Base-by-base conservation (phyloP, 2,329 filamentous ascomycete genomes). In the Mycosphaerella sp. region DNA sequence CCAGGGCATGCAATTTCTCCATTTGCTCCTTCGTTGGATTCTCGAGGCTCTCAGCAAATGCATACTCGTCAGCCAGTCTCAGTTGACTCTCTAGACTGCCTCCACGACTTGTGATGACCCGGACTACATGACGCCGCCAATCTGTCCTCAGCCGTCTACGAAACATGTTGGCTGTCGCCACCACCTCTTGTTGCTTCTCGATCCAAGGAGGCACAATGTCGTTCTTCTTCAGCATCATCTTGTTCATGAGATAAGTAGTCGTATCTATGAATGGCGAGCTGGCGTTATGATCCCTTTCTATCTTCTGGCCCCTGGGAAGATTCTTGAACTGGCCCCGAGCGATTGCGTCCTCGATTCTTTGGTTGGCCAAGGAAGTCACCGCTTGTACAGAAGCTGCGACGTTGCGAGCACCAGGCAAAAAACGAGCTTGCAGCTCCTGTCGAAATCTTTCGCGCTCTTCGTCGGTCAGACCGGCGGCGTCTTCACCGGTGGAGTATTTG, bases 141-240 rank as follows among this genome's bases (percentile, higher is more conserved):
- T 95, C 89, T 21, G 78, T 81, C 36, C 91, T 78, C 57, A 97
- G 67, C n/a, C 89, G 76, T 2, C 76, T 73, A 2, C 93, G 80
- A 67, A 98, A 96, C 1, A 78, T 77, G 10, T 77, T 79, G 1
- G 84, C 80, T 0, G 87, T 80, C 56, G 81, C 83, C 9, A 83
- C 79, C 5, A 97, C 75, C 65, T 96, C 90, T 68, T 97, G 92
- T 70, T 98, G 93, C 73, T 96, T 97, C 72, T 98, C 93, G 56
- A 98, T 97, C 93, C 93, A 98, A 0, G 92, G 92, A 0, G 93
- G 93, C 0, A 95, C 89, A 56, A 97, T 88, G 17, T 95, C 91
- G 71, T 98, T 93, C 55, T 87, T 86, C 73, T 96, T 88, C 59
- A 38, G 34, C 34, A 98, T 96, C 76, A 97, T 96, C 73, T 95